Base-by-base conservation (phyloP, 1,284 basidiomycete species). In the Ceratobasidium sp. region DNA sequence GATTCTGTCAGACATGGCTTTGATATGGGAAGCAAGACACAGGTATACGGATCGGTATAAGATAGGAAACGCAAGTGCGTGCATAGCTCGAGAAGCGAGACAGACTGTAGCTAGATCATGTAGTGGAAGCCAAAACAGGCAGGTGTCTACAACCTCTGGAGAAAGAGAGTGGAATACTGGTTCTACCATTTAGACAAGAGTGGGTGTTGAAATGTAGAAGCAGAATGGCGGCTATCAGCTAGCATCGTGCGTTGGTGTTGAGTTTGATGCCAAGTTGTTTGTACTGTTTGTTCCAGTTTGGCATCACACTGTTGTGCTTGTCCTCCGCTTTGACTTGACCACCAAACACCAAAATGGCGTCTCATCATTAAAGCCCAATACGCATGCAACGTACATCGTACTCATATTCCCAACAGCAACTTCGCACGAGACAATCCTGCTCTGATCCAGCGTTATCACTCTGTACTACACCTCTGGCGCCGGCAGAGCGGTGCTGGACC, bases 41-140 rank as follows among this genome's bases (percentile, higher is more conserved):
- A 73, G 23, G 44, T 73, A 73, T 26, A 73, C 42, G 4, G 54
- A 46, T 17, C 42, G 56, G 28, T 73, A 73, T 46, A 73, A 59
- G n/a, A 38, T 73, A 73, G 69, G 44, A 17, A 42, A 61, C 20
- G 57, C 23, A 7, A 73, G 69, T 23, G 54, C 20, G 13, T 48
- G 56, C 28, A 73, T 44, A 3, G 20, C 7, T 26, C 28, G 40
- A 46, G 69, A 61, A 6, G 26, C 42, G 3, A 73, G 38, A 44
- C 40, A 73, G 2, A 46, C 40, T 17, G 69, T 23, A 38, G 56
- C 42, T 13, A 73, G 38, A 23, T 73, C 56, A 7, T n/a, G 69
- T 52, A 28, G 40, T 50, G 69, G 17, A 52, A 69, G 66, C 13
- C 13, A 20, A 48, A 40, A 64, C 6, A 64, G 42, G 7, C 61